Conservation (phyloP, 1,284 basidiomycete genomes). For the Rhodotorula mucilaginosa region DNA sequence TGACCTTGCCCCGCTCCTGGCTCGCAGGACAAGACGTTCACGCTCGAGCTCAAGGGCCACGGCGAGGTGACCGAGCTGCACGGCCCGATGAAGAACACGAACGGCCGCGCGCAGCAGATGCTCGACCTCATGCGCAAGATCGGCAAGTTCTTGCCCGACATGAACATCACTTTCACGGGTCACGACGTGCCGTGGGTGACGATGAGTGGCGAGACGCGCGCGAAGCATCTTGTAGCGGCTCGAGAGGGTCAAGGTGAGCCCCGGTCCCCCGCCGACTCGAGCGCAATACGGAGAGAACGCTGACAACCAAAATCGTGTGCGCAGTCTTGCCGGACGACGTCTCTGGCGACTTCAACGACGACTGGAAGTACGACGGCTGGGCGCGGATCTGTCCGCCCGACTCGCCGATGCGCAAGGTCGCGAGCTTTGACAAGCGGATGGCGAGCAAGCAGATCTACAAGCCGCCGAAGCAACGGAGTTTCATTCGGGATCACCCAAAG, state of each 20-base stretch:
- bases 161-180: constrained; percentile 37
- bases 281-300: background rate
- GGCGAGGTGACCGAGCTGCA: constrained; percentile 2
- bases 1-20: background rate
- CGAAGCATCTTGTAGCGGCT: background rate
- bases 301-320: background rate
- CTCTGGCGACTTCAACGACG: constrained; percentile 16
- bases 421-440: constrained; percentile 23
- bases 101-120: constrained; percentile 31
- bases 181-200: constrained; percentile 36
- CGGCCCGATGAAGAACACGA: constrained; percentile 28
- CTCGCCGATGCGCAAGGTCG: constrained; percentile 14
- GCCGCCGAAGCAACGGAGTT: constrained; percentile 19
- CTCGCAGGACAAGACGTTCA: constrained; percentile 33
- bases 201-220: constrained; percentile 18
- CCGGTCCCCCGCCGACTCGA: no score
- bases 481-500: constrained; percentile 36
- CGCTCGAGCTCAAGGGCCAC: constrained; percentile 17
- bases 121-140: constrained; percentile 17
- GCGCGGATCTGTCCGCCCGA: constrained; percentile 28
- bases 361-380: constrained; percentile 33
- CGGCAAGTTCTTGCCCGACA: constrained; percentile 27
- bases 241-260: constrained; percentile 1
- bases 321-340: constrained; percentile 18
- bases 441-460: constrained; percentile 4